Conservation (phyloP, 345 rosid genomes). For the Chamaenerion angustifolium region DNA sequence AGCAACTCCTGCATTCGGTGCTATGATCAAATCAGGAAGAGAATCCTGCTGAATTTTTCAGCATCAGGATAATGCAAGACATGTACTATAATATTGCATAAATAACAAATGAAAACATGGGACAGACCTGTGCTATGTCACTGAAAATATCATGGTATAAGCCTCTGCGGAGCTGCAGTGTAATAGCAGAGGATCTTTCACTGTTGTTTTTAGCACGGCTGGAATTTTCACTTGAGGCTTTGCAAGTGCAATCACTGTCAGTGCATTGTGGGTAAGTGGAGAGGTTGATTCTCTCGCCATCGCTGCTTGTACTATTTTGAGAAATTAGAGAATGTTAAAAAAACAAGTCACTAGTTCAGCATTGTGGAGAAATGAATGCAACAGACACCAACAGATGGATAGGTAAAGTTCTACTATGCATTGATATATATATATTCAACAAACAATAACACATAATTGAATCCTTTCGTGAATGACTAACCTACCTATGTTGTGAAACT, state of each 20-base stretch:
- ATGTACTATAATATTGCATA: neutral
- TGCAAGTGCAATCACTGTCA: conserved; percentile 50
- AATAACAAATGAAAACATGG: neutral
- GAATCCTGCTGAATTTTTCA: conserved; percentile 30
- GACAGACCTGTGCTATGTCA: conserved; percentile 38
- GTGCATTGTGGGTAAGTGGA: conserved; percentile 34
- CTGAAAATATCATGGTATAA: conserved; percentile 58
- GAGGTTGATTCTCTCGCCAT: conserved; percentile 44
- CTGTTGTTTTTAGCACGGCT: conserved; percentile 1
- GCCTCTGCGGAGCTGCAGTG: conserved; percentile 53
- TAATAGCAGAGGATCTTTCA: conserved; percentile 22
- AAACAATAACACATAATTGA: neutral
- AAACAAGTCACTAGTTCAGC: neutral
- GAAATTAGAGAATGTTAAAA: conserved; percentile 6
- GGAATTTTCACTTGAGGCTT: conserved; percentile 18
- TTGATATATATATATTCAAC: no score
- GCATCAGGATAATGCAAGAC: conserved; percentile 2
- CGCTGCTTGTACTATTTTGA: conserved; percentile 22
- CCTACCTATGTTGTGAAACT: conserved; percentile 50
- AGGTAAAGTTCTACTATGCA: no score
- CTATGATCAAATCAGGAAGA: conserved; percentile 56
- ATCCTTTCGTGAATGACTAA: conserved; percentile 4
- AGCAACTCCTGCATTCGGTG: conserved; percentile 79
- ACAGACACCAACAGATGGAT: no score
- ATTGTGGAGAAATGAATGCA: no score